Conservation (phyloP, 192 early-diverging fungal species). For the Coemansia sp. region DNA sequence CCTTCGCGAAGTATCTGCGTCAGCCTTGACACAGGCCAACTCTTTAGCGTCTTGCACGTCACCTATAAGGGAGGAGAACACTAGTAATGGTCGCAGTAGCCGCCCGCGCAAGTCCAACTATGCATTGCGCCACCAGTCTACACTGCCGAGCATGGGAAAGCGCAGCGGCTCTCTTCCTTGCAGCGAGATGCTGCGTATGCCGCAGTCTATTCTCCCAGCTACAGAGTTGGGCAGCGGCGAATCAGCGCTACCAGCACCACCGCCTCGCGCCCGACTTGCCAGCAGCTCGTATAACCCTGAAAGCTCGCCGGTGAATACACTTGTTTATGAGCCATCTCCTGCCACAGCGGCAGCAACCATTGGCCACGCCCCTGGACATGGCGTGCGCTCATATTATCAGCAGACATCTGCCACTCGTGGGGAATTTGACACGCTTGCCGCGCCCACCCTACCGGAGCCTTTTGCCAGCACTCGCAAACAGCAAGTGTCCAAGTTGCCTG, state of each 20-base stretch:
- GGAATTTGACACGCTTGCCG: background rate
- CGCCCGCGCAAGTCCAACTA: constrained; percentile 9
- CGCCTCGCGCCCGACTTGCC: constrained; percentile 40
- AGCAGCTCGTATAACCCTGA: constrained; percentile 32
- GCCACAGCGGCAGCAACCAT: constrained; percentile 8
- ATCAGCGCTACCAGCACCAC: constrained; percentile 12
- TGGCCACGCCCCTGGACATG: background rate
- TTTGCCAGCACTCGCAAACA: background rate
- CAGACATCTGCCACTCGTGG: constrained; percentile 3
- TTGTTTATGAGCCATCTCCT: constrained; percentile 33
- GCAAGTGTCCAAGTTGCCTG: background rate
- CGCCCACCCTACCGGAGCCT: background rate
- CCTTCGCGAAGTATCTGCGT: constrained; percentile 10
- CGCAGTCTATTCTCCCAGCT: background rate
- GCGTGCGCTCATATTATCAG: constrained; percentile 4
- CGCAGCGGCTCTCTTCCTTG: background rate
- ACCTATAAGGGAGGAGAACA: background rate
- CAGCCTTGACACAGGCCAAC: background rate
- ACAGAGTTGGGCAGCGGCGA: background rate
- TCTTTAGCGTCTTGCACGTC: background rate
- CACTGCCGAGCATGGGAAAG: constrained; percentile 24
- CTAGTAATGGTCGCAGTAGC: constrained; percentile 14
- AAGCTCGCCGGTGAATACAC: constrained; percentile 41
- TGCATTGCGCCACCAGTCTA: constrained; percentile 41
- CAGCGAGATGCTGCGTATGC: constrained; percentile 3